These are phyloP conservation scores for Cornus florida DNA, from an alignment of 148 eudicot species.

Conservation along the genomic window DNA sequence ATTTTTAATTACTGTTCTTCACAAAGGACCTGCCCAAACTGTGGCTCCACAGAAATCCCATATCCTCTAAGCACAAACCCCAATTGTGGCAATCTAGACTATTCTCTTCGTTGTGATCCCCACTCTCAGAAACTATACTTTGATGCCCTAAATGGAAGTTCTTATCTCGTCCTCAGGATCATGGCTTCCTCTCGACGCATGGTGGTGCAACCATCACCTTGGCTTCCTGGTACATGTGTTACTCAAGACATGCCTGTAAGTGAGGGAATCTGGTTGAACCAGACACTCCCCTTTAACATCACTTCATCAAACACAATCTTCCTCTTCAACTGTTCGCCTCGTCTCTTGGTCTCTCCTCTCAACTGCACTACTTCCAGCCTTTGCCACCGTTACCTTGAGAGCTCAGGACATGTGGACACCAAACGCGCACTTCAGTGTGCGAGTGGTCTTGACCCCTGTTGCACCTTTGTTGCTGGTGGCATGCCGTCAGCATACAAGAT, in stretches of 20 bases:
- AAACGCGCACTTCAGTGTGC: constrained; percentile 31
- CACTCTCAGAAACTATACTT: constrained; percentile 36
- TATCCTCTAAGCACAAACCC: constrained; percentile 44
- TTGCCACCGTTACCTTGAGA: constrained; percentile 40
- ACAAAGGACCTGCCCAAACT: constrained; percentile 39
- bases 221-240: constrained; percentile 30
- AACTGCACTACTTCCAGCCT: constrained; percentile 44
- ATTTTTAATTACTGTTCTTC: constrained; percentile 22
- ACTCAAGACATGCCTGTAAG: constrained; percentile 33
- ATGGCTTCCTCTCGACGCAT: constrained; percentile 20
- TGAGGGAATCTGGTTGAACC: constrained; percentile 44
- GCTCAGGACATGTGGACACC: constrained; percentile 31
- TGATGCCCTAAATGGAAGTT: constrained; percentile 41
- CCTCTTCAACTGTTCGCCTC: constrained; percentile 43
- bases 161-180: constrained; percentile 30
- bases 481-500: constrained; percentile 48
- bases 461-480: constrained; percentile 52
- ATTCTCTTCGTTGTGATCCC: constrained; percentile 34
- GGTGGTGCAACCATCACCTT: constrained; percentile 37
- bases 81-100: constrained; percentile 32
- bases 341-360: constrained; percentile 44
- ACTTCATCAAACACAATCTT: constrained; percentile 46
- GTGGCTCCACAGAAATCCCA: constrained; percentile 38
- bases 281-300: constrained; percentile 40
- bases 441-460: constrained; percentile 31